Base-by-base conservation (phyloP, 2,329 filamentous ascomycete genomes). In the Colletotrichum tofieldiae region DNA sequence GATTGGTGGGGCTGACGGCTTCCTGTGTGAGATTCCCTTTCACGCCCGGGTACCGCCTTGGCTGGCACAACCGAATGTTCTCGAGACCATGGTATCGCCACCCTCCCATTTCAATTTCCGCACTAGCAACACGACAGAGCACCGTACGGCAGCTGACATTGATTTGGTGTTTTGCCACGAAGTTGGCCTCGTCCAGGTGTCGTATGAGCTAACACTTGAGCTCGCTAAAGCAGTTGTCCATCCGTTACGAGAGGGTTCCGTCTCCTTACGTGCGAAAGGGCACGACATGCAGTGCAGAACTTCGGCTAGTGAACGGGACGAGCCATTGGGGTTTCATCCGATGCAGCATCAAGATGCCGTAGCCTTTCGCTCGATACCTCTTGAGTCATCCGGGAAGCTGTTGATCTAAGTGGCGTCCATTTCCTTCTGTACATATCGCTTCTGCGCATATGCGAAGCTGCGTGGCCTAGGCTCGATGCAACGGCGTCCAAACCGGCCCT, bases 161-260 rank as follows among this genome's bases (percentile, higher is more conserved):
- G 29, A 65, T 16, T 16, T 32, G 37, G n/a, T 18, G 7, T 45
- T 37, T 18, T 54, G 47, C 64, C 47, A 54, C 41, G 23, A n/a
- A 37, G n/a, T 37, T 29, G 39, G 11, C 5, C 20, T 12, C 26
- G 16, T 37, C 29, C 18, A 29, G n/a, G n/a, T n/a, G 20, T 16
- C 20, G 18, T 23, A 32, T 58, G 29, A 68, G 37, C 43, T 52
- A 26, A 41, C 45, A 29, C 16, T 32, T 26, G 23, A 45, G 41
- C 29, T 41, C 62, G 55, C 32, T 23, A 60, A 49, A 67, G 62
- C 45, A 61, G 35, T 32, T 29, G 35, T 32, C 51, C 65, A 59
- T 45, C 58, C 47, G 35, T 16, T 18, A 20, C 16, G 18, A 29
- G 16, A 18, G 45, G 26, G n/a, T 41, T 32, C 58, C 29, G n/a